phyloP scores from a whole-genome alignment of 257 asterid genomes.

The Phtheirospermum japonicum region DNA sequence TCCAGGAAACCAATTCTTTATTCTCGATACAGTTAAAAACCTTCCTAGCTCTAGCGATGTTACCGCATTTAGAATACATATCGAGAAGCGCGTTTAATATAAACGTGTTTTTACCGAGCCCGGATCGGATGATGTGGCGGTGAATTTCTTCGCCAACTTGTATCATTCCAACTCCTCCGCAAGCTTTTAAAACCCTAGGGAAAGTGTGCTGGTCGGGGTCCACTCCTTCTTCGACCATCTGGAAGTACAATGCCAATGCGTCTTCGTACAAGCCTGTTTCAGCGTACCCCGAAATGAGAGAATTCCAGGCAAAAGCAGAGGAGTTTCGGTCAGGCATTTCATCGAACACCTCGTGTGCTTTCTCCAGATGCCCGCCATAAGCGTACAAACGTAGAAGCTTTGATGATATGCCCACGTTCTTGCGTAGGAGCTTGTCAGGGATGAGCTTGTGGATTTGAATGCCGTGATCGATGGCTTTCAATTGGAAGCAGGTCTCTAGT shows the following conservation, averaged over 20 bases:
- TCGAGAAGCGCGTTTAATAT: conserved; percentile 67
- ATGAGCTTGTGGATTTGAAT: conserved; percentile 50
- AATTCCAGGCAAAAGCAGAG: conserved; percentile 84
- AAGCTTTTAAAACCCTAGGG: conserved; percentile 82
- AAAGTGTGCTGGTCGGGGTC: conserved; percentile 75
- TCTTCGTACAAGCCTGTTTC: conserved; percentile 64
- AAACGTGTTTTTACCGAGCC: conserved; percentile 49
- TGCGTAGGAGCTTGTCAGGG: conserved; percentile 55
- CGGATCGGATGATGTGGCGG: conserved; percentile 62
- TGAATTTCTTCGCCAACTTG: conserved; percentile 74
- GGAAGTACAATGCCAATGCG: conserved; percentile 78
- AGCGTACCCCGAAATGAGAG: conserved; percentile 72
- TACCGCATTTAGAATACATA: conserved; percentile 84
- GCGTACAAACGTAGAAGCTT: conserved; percentile 67
- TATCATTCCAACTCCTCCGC: conserved; percentile 71
- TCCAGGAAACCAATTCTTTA: conserved; percentile 76
- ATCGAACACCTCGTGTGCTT: conserved; percentile 81
- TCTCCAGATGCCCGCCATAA: conserved; percentile 41
- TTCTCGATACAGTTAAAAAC: conserved; percentile 45
- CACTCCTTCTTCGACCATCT: conserved; percentile 88
- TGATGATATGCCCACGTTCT: conserved; percentile 63
- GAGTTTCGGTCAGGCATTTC: conserved; percentile 63
- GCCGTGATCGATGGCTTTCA: conserved; percentile 53
- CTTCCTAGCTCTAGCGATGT: conserved; percentile 57
- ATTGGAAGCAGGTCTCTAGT: conserved; percentile 63